A percentile compares a stretch with the other conserved stretches of the same genome.
These are phyloP conservation scores for Pyrenochaeta sp. DNA, from an alignment of 2,329 filamentous ascomycete species.

Conservation along the genomic window DNA sequence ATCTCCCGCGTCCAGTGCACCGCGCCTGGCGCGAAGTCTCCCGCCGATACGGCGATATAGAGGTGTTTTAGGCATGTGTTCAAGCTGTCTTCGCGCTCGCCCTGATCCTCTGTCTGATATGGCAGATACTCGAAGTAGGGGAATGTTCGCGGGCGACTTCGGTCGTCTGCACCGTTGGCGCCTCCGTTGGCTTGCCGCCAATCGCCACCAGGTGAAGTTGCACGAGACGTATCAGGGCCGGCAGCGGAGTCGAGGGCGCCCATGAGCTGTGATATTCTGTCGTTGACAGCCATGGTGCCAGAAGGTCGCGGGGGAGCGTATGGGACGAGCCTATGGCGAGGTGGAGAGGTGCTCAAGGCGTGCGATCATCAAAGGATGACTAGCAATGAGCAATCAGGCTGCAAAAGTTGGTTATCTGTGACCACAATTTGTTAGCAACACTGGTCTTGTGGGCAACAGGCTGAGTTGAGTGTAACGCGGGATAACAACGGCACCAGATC, in stretches of 20 bases:
- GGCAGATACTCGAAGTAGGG: constrained; percentile 92
- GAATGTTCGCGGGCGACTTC: constrained; percentile 82
- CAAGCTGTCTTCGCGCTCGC: constrained; percentile 79
- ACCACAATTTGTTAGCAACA: constrained; percentile 21
- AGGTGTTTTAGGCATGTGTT: constrained; percentile 91
- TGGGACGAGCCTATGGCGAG: constrained; percentile 22
- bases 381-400: constrained; percentile 21
- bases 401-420: constrained; percentile 14
- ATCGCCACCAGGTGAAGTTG: constrained; percentile 81
- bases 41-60: constrained; percentile 88
- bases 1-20: constrained; percentile 98
- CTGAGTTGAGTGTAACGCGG: constrained; percentile 8
- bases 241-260: constrained; percentile 49
- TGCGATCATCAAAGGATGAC: constrained; percentile 36
- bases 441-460: constrained; percentile 13
- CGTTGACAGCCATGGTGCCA: constrained; percentile 49
- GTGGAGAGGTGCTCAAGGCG: constrained; percentile 14
- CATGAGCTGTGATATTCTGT: constrained; percentile 54
- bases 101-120: constrained; percentile 83
- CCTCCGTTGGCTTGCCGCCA: constrained; percentile 62
- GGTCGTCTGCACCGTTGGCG: constrained; percentile 58
- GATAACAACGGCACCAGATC: constrained; percentile 12
- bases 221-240: constrained; percentile 79
- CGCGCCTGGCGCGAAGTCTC: constrained; percentile 93
- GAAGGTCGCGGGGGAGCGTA: constrained; percentile 19